These are phyloP conservation scores for Clavariopsis aquatica DNA, from an alignment of 495 filamentous ascomycete species.

Conservation along the genomic window DNA sequence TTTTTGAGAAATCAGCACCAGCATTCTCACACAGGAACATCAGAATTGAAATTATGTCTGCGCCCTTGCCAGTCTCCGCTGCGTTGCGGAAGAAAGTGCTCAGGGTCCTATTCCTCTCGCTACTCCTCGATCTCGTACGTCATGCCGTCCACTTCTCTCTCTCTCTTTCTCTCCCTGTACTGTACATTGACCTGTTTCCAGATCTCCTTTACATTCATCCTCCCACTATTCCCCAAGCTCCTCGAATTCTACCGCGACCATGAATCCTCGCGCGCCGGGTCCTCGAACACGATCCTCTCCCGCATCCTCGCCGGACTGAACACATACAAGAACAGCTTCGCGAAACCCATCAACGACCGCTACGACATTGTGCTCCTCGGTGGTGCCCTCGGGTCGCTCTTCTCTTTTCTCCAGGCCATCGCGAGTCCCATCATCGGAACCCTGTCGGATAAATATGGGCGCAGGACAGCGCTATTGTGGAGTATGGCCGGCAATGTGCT, in stretches of 20 bases:
- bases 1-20: no score
- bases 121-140: constrained; percentile 69
- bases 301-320: constrained; percentile 82
- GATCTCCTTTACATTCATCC: constrained; percentile 95
- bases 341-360: constrained; percentile 87
- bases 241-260: constrained; percentile 88
- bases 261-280: constrained; percentile 57
- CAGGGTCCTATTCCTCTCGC: constrained; percentile 71
- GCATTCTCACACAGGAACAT: no score
- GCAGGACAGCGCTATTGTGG: constrained; percentile 81
- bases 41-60: no score
- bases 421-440: constrained; percentile 89
- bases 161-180: not conserved
- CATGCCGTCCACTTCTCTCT: constrained; percentile 8
- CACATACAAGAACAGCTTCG: constrained; percentile 91
- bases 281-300: constrained; percentile 65
- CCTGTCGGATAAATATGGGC: constrained; percentile 85
- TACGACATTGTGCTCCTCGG: constrained; percentile 98
- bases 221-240: constrained; percentile 91
- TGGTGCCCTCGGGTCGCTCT: constrained; percentile 88
- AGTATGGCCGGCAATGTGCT: constrained; percentile 94
- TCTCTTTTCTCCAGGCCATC: constrained; percentile 89
- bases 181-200: constrained; percentile 43
- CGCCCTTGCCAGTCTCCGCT: constrained; percentile 3
- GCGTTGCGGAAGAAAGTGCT: constrained; percentile 71